Base-by-base conservation (phyloP, 1,284 basidiomycete genomes). In the Cystobasidium slooffiae region DNA sequence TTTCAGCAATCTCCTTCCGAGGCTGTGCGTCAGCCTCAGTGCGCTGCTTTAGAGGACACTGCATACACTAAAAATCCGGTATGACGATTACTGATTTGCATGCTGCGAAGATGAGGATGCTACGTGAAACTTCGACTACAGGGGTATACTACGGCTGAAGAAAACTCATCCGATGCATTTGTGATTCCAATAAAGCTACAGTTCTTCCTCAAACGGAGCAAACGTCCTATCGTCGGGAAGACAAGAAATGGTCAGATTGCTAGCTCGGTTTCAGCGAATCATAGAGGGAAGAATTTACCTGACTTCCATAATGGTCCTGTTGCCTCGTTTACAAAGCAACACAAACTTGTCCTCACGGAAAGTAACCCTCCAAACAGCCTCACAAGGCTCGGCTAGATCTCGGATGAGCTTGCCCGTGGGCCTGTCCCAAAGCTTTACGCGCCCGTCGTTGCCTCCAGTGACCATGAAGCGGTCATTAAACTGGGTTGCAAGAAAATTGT, bases 291-390 rank as follows among this genome's bases (percentile, higher is more conserved):
- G 20, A 31, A 64, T 59, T 46, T 18, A 72, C 70, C 70, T 59
- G 43, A 73, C 70, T 55, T 73, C 70, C 70, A 73, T 73, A 24
- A 73, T 61, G 9, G 92, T 96, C 85, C 90, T 91, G 52, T 90
- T 91, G 56, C 86, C 88, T 72, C 92, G 86, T 84, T 89, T 91
- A 82, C 91, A 92, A 84, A 95, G 87, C 64, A 97, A 86, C 44
- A 91, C 92, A 80, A 89, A 91, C 74, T 88, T 88, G 81, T 93
- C 92, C 75, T 88, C 86, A 78, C 88, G 86, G 84, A 90, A 92
- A 56, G 86, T 88, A 51, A 94, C 89, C 83, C 93, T 90, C 94
- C 94, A 98, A 58, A 98, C 77, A 76, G 88, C 88, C 83, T 94
- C 91, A 78, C 90, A 90, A 20, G 85, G 86, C 75, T 88, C 88